phyloP scores from a whole-genome alignment of 768 basidiomycete genomes.

The Leccinum subtestaceum region DNA sequence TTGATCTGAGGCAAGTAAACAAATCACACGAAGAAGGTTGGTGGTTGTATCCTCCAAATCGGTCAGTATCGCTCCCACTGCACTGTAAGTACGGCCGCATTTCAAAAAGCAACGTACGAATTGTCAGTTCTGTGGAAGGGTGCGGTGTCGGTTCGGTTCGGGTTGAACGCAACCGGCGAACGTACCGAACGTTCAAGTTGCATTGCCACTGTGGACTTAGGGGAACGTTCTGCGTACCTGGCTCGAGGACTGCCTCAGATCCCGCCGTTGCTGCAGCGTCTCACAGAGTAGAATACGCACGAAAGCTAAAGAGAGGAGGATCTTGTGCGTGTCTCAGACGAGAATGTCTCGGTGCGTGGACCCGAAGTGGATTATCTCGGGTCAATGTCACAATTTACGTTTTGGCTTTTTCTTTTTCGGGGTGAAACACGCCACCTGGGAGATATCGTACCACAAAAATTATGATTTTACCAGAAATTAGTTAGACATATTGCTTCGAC shows the following conservation, averaged over 20 bases:
- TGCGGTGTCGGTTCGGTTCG: neutral
- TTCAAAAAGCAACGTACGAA: neutral
- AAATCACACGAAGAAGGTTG: neutral
- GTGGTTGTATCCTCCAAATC: neutral
- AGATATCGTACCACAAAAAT: conserved; percentile 30
- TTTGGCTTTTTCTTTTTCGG: neutral
- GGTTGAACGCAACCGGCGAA: neutral
- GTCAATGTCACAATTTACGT: neutral
- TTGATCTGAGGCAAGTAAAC: neutral
- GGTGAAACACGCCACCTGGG: conserved; percentile 28
- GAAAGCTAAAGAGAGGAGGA: neutral
- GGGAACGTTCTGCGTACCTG: neutral
- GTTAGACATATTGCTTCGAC: conserved; percentile 15
- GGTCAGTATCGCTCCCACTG: neutral
- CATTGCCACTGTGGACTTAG: neutral
- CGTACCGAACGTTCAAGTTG: neutral
- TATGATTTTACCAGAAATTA: conserved; percentile 15
- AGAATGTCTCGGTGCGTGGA: neutral
- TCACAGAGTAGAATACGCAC: neutral
- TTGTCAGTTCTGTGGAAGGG: neutral
- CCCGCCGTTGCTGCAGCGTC: neutral
- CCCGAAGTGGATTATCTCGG: neutral
- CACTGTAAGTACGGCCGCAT: neutral
- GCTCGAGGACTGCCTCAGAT: neutral
- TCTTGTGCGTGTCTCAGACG: conserved; percentile 6